phyloP scores from a whole-genome alignment of 306 rosid species.

The Cyclanthera cordifolia region DNA sequence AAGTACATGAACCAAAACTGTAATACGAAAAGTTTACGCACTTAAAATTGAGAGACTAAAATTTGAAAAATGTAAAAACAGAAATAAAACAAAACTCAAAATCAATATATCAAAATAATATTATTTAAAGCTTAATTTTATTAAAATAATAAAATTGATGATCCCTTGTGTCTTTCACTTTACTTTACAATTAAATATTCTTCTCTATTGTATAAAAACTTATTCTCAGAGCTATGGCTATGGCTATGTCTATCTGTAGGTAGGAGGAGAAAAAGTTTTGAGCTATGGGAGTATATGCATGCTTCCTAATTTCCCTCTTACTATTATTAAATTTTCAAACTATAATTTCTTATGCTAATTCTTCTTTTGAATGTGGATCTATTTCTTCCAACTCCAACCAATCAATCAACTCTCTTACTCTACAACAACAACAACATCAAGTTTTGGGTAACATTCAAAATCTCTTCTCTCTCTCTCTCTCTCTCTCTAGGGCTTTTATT shows the following conservation, averaged over 20 bases:
- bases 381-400: background rate
- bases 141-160: too few species aligned
- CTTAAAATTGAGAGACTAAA: too few species aligned
- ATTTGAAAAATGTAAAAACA: too few species aligned
- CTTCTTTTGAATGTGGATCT: background rate
- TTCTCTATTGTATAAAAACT: background rate
- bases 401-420: background rate
- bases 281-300: slow-evolving; percentile 6
- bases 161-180: too few species aligned
- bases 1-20: too few species aligned
- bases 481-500: background rate
- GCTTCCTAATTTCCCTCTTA: background rate
- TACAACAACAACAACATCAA: background rate
- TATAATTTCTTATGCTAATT: background rate
- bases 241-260: slow-evolving; percentile 1
- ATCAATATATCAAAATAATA: too few species aligned
- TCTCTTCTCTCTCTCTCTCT: background rate
- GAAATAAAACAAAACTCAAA: too few species aligned
- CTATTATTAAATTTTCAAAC: background rate
- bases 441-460: background rate
- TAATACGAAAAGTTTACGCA: too few species aligned
- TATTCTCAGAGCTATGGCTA: background rate
- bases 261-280: background rate
- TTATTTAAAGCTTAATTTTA: too few species aligned
- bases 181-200: background rate